Base-by-base conservation (phyloP, 202 grass and related monocot species). In the Zoysia matrella region DNA sequence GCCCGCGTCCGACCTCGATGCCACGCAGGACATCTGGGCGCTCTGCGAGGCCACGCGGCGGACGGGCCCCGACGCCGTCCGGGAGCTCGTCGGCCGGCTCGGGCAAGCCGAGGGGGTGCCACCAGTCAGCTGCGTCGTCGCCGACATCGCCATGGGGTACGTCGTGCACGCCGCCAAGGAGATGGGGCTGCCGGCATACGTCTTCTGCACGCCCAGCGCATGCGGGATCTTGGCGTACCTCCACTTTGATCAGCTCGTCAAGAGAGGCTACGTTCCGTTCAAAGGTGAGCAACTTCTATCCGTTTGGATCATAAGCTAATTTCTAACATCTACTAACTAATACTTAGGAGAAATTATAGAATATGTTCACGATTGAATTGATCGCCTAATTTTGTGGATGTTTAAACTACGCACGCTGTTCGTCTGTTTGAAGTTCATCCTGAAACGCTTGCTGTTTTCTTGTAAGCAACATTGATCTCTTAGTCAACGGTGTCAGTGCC, bases 141-240 rank as follows among this genome's bases (percentile, higher is more conserved):
- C 73, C 42, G 84, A 92, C 64, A 76, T 67, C 7, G 84, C 74
- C 53, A 87, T 92, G 90, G 76, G 84, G 43, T 89, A 81, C 48
- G 58, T 22, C 0, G 80, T 82, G 56, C 83, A 89, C 47, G 84
- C 72, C 11, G 82, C 85, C 62, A 73, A 82, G 77, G 80, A 89
- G 76, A 78, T 92, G 57, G 62, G 67, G 6, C 47, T 92, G 16
- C 76, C 76, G 18, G 73, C 43, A 0, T 76, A 88, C 43, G 66
- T 86, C 47, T 89, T 86, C 67, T 86, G 79, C 73, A 86, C 90
- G 64, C 56, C 5, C 6, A 89, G 86, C 52, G 90, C 36, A 15
- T 92, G 83, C 39, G 90, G 86, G 12, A 76, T 83, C 50, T 4
- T 83, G 57, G 86, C 53, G 4, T 92, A 92, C 74, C 72, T 89